Percentiles rank a stretch among this genome's conserved stretches.
These are phyloP conservation scores for Pyricularia grisea DNA, from an alignment of 2,329 filamentous ascomycete species.

Conservation along the genomic window DNA sequence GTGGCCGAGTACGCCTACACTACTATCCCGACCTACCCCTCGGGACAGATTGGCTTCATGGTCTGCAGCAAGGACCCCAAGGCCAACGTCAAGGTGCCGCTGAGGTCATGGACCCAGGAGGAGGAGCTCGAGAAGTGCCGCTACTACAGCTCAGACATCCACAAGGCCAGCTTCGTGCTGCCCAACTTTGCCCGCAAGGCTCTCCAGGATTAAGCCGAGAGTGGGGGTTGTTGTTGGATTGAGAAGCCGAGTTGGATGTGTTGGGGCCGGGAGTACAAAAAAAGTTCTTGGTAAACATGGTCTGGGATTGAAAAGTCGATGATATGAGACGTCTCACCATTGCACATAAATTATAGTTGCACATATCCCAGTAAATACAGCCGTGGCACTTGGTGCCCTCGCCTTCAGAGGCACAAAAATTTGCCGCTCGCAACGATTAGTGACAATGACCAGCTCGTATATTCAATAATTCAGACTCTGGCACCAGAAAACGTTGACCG, in stretches of 20 bases:
- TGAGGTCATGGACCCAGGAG: constrained; percentile 72
- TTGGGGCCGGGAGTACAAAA: neutral
- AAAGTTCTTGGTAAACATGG: neutral
- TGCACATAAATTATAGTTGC: neutral
- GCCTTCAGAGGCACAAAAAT: neutral
- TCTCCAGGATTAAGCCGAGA: constrained; percentile 35
- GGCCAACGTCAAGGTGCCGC: constrained; percentile 74
- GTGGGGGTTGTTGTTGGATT: neutral
- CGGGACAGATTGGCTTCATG: constrained; percentile 99
- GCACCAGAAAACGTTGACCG: neutral
- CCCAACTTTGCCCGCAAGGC: constrained; percentile 87
- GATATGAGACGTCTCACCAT: neutral
- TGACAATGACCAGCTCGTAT: neutral
- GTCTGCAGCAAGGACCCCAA: constrained; percentile 92
- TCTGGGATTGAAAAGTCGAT: neutral
- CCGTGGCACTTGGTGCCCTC: neutral
- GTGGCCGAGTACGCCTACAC: constrained; percentile 98
- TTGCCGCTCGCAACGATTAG: neutral
- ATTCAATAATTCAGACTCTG: neutral
- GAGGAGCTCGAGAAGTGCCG: constrained; percentile 89
- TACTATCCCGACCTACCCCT: constrained; percentile 98
- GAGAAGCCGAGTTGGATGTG: neutral
- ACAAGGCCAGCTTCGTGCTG: constrained; percentile 87
- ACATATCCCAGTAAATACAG: neutral
- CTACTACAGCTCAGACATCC: constrained; percentile 97